Evolutionary conservation across 768 basidiomycete species (phyloP).

Genomic region (Coprinopsis sp.): DNA sequence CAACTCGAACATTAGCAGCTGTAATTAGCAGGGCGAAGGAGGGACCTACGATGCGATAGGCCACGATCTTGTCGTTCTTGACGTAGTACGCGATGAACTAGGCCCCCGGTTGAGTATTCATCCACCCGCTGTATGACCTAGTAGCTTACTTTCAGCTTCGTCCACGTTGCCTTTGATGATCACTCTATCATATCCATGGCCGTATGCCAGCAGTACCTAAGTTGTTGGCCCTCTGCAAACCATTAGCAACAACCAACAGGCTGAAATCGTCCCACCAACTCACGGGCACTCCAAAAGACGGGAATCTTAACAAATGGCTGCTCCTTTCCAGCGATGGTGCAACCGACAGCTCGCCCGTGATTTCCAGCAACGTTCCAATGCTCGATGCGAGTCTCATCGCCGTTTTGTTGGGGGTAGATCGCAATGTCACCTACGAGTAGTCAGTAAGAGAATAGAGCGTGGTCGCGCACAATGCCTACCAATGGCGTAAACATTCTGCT

Average conservation of each 20-base stretch:
- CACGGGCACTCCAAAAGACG: slow-evolving; percentile 88
- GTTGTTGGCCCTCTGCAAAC: slow-evolving; percentile 69
- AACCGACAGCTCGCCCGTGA: slow-evolving; percentile 79
- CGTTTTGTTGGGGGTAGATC: slow-evolving; percentile 60
- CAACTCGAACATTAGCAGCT: background rate
- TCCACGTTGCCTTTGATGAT: slow-evolving; percentile 70
- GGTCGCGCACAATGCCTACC: slow-evolving; percentile 33
- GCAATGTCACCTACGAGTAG: slow-evolving; percentile 66
- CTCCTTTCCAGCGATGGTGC: slow-evolving; percentile 60
- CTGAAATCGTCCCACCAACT: slow-evolving; percentile 21
- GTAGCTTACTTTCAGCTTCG: slow-evolving; percentile 68
- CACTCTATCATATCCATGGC: slow-evolving; percentile 68
- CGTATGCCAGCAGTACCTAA: slow-evolving; percentile 82
- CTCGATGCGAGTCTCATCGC: slow-evolving; percentile 62
- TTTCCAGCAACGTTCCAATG: slow-evolving; percentile 94
- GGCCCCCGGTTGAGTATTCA: background rate
- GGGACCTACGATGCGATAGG: slow-evolving; percentile 58
- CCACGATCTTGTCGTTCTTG: slow-evolving; percentile 57
- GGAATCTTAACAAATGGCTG: slow-evolving; percentile 78
- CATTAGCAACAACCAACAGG: background rate
- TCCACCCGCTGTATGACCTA: background rate
- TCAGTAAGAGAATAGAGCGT: background rate
- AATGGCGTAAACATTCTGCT: slow-evolving; percentile 62
- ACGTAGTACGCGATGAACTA: slow-evolving; percentile 82
- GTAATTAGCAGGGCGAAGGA: no score